Percentiles rank a stretch among this genome's conserved stretches.
These are phyloP conservation scores for Penicillium turbatum DNA, from an alignment of 495 filamentous ascomycete genomes.

Conservation along the genomic window DNA sequence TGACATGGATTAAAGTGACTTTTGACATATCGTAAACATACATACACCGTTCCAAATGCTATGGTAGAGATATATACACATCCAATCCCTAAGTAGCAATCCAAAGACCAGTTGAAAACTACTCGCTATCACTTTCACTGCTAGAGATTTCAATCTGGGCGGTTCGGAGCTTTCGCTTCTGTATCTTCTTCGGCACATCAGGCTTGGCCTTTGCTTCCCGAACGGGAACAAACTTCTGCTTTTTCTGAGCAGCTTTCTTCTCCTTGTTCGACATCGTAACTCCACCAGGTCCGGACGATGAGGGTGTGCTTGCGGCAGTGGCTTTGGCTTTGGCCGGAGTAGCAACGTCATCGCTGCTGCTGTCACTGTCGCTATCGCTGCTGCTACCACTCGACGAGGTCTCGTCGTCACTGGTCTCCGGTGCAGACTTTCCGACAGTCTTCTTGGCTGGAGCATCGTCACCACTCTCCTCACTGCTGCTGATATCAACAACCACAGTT, in stretches of 20 bases:
- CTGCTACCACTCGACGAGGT: slow-evolving; percentile 17
- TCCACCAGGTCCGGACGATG: neutral
- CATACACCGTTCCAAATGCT: slow-evolving; percentile 14
- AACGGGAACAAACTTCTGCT: slow-evolving; percentile 7
- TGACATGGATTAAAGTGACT: slow-evolving; percentile 2
- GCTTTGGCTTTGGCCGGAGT: slow-evolving; percentile 1
- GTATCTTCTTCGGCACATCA: slow-evolving; percentile 26
- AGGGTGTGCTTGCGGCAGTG: neutral
- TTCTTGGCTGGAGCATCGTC: slow-evolving; percentile 11
- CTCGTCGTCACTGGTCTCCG: slow-evolving; percentile 15
- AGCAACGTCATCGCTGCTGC: slow-evolving; percentile 17
- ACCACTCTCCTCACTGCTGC: slow-evolving; percentile 38
- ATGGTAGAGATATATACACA: slow-evolving; percentile 19
- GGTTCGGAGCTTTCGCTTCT: slow-evolving; percentile 28
- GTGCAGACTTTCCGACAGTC: slow-evolving; percentile 11
- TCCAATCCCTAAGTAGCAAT: slow-evolving; percentile 6
- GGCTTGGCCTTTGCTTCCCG: slow-evolving; percentile 1
- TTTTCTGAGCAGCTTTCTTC: slow-evolving; percentile 3
- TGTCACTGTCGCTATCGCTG: slow-evolving; percentile 13
- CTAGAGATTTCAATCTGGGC: slow-evolving; percentile 28
- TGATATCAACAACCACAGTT: slow-evolving; percentile 43
- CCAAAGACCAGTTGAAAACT: neutral
- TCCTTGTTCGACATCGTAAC: neutral
- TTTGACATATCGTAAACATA: slow-evolving; percentile 11
- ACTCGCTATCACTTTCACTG: slow-evolving; percentile 32